Evolutionary conservation across 2,329 filamentous ascomycete species (phyloP), one percentile per base, ranked within the genome.

Genomic region (Fusarium scirpi): DNA sequence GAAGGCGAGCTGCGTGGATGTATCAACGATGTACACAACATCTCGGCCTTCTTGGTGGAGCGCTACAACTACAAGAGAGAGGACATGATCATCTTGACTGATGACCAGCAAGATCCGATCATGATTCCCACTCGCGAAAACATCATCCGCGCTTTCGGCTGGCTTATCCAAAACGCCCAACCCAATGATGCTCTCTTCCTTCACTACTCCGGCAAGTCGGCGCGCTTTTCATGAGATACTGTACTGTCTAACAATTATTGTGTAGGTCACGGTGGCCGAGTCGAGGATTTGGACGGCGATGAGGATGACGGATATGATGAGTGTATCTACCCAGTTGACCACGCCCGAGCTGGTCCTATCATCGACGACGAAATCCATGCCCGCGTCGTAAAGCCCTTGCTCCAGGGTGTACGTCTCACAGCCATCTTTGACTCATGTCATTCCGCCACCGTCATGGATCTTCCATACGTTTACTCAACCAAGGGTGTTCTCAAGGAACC

Each of bases 351-450:
- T n/a, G 91, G 91, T 34, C 90, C 92, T 78, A 92, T 94, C 64
- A 88, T 92, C 61, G 92, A 94, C 76, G 92, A 94, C 75, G 90
- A 94, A 78, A 92, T 94, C 82, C 92, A 95, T 79, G 84, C 86
- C 73, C 89, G 91, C 75, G 90, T 94, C 82, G 95, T 99, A 46
- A 85, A 85, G 56, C 87, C 93, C 6, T 85, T 99, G 16, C 87
- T 89, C 74, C 87, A 93, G 4, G 96, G 96, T 76, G 95, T 98
- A 30, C 91, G 95, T 83, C 82, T 94, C 60, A 94, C 92, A 2
- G 91, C 91, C 76, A 94, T 94, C 77, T 94, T 94, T 79, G 92
- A 94, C 80, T 93, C 90, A 8, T 94, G 92, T 80, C 92, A 94
- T 81, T 94, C 91, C 0, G 92, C 92, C 43, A 93, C 92, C 6